phyloP scores from a whole-genome alignment of 495 filamentous ascomycete genomes.

The Stereocaulon alpinum region DNA sequence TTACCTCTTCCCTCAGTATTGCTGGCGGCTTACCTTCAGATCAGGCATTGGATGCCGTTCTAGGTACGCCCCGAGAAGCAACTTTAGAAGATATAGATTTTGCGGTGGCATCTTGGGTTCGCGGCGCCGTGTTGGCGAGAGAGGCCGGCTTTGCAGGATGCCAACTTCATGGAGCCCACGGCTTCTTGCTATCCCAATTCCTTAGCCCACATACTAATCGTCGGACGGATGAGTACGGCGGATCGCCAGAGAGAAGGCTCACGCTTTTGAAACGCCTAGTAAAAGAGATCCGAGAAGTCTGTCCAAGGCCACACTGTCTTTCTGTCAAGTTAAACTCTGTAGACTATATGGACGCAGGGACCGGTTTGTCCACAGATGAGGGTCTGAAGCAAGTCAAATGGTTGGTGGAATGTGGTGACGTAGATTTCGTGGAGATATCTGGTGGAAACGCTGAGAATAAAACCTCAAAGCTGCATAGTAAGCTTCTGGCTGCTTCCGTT shows the following conservation, averaged over 20 bases:
- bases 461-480: slow-evolving; percentile 17
- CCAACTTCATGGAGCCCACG: slow-evolving; percentile 51
- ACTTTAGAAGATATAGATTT: slow-evolving; percentile 49
- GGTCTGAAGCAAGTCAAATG: slow-evolving; percentile 22
- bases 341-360: slow-evolving; percentile 22
- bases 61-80: slow-evolving; percentile 34
- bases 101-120: slow-evolving; percentile 49
- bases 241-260: slow-evolving; percentile 34
- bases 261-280: slow-evolving; percentile 24
- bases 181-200: slow-evolving; percentile 50
- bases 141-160: slow-evolving; percentile 58
- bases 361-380: slow-evolving; percentile 14
- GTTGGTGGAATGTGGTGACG: slow-evolving; percentile 18
- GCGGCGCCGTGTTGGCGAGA: slow-evolving; percentile 49
- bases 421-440: slow-evolving; percentile 19
- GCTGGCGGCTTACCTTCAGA: not conserved
- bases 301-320: slow-evolving; percentile 19
- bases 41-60: slow-evolving; percentile 17
- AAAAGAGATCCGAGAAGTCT: slow-evolving; percentile 17
- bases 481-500: not conserved
- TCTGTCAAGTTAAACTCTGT: slow-evolving; percentile 23
- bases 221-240: slow-evolving; percentile 41
- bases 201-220: slow-evolving; percentile 37
- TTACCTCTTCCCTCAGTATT: not conserved
- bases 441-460: slow-evolving; percentile 21